These are phyloP conservation scores for Penicillium subrubescens DNA, from an alignment of 495 filamentous ascomycete genomes.

Conservation along the genomic window DNA sequence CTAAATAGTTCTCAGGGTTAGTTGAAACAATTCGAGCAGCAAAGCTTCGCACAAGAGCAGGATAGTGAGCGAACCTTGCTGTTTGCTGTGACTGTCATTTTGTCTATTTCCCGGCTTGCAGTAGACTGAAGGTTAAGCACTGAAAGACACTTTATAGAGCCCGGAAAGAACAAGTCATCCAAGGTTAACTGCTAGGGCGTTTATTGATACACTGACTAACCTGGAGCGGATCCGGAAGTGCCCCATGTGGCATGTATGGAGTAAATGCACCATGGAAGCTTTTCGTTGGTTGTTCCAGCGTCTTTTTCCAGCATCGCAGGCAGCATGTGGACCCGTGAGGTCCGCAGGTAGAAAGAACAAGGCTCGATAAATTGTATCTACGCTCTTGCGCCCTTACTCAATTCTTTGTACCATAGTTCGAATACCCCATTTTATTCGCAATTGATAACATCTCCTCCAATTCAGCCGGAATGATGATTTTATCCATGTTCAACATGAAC, in stretches of 20 bases:
- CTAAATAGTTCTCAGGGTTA: neutral
- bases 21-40: neutral
- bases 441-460: neutral
- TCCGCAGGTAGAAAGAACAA: neutral
- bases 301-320: neutral
- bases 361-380: neutral
- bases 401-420: too few species aligned
- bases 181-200: neutral
- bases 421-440: too few species aligned
- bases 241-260: neutral
- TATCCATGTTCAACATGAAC: neutral
- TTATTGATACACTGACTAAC: neutral
- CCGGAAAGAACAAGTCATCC: neutral
- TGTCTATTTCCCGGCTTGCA: neutral
- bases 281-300: neutral
- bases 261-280: neutral
- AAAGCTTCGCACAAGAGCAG: neutral
- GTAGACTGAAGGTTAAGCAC: neutral
- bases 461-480: neutral
- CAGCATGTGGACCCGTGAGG: neutral
- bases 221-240: neutral
- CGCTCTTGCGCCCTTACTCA: neutral
- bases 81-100: neutral
- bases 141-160: neutral
- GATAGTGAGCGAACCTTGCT: neutral